Conservation (phyloP, 139 green algal species). For the Picochlorum sp. region DNA sequence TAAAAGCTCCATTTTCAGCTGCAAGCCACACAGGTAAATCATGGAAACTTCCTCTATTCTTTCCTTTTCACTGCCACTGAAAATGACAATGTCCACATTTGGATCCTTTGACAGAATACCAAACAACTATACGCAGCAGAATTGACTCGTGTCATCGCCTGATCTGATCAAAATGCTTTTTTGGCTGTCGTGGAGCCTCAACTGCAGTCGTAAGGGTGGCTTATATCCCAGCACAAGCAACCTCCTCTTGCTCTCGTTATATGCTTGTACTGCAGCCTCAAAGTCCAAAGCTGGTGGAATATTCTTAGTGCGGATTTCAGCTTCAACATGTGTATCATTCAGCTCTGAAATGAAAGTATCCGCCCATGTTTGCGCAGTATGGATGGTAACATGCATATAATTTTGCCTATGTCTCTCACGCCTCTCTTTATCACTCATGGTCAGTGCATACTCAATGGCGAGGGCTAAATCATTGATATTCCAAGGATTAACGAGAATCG, state of each 20-base stretch:
- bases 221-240: constrained; percentile 95
- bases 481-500: constrained; percentile 97
- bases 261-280: constrained; percentile 44
- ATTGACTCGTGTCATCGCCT: constrained; percentile 43
- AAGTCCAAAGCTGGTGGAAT: constrained; percentile 65
- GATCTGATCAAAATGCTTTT: constrained; percentile 69
- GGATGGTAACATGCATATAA: constrained; percentile 89
- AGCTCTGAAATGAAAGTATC: constrained; percentile 98
- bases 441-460: constrained; percentile 80
- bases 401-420: constrained; percentile 88
- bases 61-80: constrained; percentile 58
- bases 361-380: constrained; percentile 87
- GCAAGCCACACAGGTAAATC: constrained; percentile 82
- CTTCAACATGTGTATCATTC: constrained; percentile 97
- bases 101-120: constrained; percentile 41
- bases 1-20: constrained; percentile 93
- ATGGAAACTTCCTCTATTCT: constrained; percentile 81
- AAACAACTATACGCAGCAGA: constrained; percentile 36
- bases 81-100: constrained; percentile 62
- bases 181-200: constrained; percentile 58
- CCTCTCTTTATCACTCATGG: constrained; percentile 76
- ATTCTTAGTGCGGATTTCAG: constrained; percentile 76
- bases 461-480: constrained; percentile 90
- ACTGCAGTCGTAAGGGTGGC: constrained; percentile 84
- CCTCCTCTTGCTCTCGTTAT: constrained; percentile 31